These are phyloP conservation scores for Penicillium psychrosexuale DNA, from an alignment of 2,329 filamentous ascomycete genomes.

Conservation along the genomic window DNA sequence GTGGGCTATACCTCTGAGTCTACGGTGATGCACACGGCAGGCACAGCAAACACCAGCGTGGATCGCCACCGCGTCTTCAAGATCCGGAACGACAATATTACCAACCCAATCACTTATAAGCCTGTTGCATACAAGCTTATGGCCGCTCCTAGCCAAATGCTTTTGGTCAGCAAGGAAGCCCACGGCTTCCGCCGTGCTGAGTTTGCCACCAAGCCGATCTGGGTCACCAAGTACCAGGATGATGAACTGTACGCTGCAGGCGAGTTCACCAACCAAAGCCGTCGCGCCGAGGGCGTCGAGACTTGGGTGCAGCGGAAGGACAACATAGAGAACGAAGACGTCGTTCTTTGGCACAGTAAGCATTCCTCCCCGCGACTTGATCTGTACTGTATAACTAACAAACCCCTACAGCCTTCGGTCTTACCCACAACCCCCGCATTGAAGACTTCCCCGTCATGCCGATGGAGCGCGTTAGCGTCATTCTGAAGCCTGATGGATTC, in stretches of 20 bases:
- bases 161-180: conserved; percentile 50
- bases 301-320: conserved; percentile 51
- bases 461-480: conserved; percentile 52
- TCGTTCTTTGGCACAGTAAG: conserved; percentile 42
- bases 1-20: conserved; percentile 51
- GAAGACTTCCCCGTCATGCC: conserved; percentile 71
- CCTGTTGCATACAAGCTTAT: conserved; percentile 57
- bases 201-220: conserved; percentile 55
- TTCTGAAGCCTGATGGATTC: conserved; percentile 52
- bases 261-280: conserved; percentile 57
- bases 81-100: conserved; percentile 53
- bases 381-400: conserved; percentile 10
- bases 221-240: conserved; percentile 55
- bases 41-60: conserved; percentile 49
- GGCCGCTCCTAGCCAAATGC: conserved; percentile 56
- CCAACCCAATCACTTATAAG: conserved; percentile 54
- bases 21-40: conserved; percentile 48
- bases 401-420: conserved; percentile 43
- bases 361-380: conserved; percentile 31
- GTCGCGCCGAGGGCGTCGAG: conserved; percentile 53
- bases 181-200: conserved; percentile 52
- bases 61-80: conserved; percentile 55
- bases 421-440: conserved; percentile 62
- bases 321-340: conserved; percentile 48
- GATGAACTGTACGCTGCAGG: conserved; percentile 54